Conservation (phyloP, 2,329 filamentous ascomycete genomes). For the Colletotrichum sublineola region DNA sequence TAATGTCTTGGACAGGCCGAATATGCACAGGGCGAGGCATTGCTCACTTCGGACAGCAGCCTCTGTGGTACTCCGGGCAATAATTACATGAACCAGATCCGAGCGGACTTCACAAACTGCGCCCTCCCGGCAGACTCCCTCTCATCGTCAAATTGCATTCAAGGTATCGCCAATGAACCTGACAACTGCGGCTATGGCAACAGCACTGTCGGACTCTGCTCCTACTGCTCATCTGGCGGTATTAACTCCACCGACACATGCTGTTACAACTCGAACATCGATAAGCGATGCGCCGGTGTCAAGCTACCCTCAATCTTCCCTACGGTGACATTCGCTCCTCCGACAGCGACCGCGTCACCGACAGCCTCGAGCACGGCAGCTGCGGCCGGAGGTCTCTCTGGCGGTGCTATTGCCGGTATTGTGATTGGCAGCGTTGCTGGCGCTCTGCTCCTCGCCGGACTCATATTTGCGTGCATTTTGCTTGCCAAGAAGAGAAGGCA, state of each 20-base stretch:
- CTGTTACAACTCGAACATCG: slow-evolving; percentile 86
- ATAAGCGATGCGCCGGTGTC: slow-evolving; percentile 80
- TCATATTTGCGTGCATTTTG: slow-evolving; percentile 76
- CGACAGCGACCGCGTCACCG: slow-evolving; percentile 62
- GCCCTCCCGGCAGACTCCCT: slow-evolving; percentile 85
- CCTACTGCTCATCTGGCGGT: slow-evolving; percentile 86
- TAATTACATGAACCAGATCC: slow-evolving; percentile 81
- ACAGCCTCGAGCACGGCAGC: slow-evolving; percentile 48
- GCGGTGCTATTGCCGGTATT: slow-evolving; percentile 92
- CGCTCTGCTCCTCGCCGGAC: slow-evolving; percentile 74
- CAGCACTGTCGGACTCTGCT: slow-evolving; percentile 82
- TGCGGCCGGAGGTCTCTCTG: slow-evolving; percentile 68
- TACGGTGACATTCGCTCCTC: slow-evolving; percentile 71
- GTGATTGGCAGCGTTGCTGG: slow-evolving; percentile 85
- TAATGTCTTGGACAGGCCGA: slow-evolving; percentile 69
- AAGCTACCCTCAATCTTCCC: slow-evolving; percentile 81
- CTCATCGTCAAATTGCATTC: slow-evolving; percentile 78
- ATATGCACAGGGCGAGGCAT: slow-evolving; percentile 89
- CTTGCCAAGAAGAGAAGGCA: slow-evolving; percentile 65
- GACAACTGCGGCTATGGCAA: slow-evolving; percentile 87
- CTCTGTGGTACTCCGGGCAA: slow-evolving; percentile 77
- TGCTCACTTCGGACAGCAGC: slow-evolving; percentile 79
- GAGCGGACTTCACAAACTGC: slow-evolving; percentile 93
- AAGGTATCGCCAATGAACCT: slow-evolving; percentile 83
- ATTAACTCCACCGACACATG: slow-evolving; percentile 95